A percentile compares a stretch with the other conserved stretches of the same genome.
These are phyloP conservation scores for Closterium sp. DNA, from an alignment of 139 green algal species.

Conservation along the genomic window DNA sequence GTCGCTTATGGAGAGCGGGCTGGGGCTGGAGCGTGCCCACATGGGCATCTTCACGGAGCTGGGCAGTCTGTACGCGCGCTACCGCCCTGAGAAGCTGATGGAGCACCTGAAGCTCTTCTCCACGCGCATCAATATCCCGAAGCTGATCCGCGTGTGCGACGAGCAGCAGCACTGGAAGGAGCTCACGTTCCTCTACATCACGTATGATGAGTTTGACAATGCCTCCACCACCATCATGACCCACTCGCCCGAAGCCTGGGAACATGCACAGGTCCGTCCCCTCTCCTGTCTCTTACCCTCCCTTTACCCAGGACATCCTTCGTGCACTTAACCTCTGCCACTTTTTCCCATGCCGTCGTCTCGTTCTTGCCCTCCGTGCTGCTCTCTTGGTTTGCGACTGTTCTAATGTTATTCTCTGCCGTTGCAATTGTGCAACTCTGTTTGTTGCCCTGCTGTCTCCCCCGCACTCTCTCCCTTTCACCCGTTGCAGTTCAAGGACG, in stretches of 20 bases:
- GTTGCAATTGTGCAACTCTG: background rate
- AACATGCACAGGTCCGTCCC: conserved; percentile 69
- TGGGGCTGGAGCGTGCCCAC: conserved; percentile 96
- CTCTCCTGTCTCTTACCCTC: background rate
- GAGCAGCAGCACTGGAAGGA: conserved; percentile 95
- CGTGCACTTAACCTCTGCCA: background rate
- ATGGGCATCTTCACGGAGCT: conserved; percentile 99
- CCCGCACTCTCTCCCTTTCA: background rate
- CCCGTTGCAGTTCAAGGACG: conserved; percentile 87
- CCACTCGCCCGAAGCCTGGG: conserved; percentile 91
- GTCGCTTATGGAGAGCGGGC: conserved; percentile 89
- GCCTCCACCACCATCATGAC: conserved; percentile 88
- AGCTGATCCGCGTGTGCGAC: conserved; percentile 92
- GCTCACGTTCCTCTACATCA: conserved; percentile 94
- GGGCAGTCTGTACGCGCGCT: conserved; percentile 85
- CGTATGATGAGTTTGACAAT: conserved; percentile 99
- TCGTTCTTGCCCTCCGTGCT: background rate
- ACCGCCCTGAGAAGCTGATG: conserved; percentile 88
- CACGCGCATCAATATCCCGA: conserved; percentile 95
- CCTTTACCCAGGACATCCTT: background rate
- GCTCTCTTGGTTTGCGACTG: background rate
- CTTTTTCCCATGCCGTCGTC: too few species aligned
- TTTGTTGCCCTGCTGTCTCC: background rate
- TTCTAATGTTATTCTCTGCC: background rate
- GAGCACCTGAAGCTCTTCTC: conserved; percentile 99